phyloP scores from a whole-genome alignment of 306 rosid species.

The Biancaea sappan region DNA sequence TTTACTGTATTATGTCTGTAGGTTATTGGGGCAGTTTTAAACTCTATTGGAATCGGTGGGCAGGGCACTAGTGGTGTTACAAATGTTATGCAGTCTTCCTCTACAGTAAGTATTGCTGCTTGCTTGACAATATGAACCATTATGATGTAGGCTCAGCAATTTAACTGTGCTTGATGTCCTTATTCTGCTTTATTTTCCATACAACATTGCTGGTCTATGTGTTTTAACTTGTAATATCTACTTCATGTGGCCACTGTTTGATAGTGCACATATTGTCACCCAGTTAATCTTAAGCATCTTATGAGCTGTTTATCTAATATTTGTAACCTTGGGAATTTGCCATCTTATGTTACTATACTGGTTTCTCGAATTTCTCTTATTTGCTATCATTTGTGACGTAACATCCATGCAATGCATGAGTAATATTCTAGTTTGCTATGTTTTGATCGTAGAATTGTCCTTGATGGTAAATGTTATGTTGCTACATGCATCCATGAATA shows the following conservation, averaged over 20 bases:
- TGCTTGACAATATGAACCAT: constrained; percentile 24
- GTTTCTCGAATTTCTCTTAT: constrained; percentile 18
- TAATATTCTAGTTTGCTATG: too few species aligned
- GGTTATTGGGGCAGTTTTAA: constrained; percentile 94
- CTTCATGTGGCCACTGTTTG: constrained; percentile 16
- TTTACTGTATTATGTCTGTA: constrained; percentile 39
- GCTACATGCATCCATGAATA: constrained; percentile 7
- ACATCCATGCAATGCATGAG: too few species aligned
- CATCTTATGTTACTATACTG: background rate
- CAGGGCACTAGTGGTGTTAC: constrained; percentile 55
- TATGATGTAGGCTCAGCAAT: constrained; percentile 1
- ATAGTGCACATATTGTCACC: background rate
- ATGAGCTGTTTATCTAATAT: constrained; percentile 20
- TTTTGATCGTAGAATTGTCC: constrained; percentile 18
- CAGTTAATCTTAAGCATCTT: constrained; percentile 12
- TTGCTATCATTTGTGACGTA: constrained; percentile 16
- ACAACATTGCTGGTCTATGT: constrained; percentile 6
- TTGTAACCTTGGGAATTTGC: constrained; percentile 10
- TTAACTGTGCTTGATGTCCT: constrained; percentile 3
- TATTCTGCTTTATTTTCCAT: constrained; percentile 15
- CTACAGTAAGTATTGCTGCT: constrained; percentile 54
- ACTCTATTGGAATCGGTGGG: constrained; percentile 80
- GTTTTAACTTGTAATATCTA: constrained; percentile 17
- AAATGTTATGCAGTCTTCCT: constrained; percentile 46
- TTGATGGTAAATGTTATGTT: constrained; percentile 6